These are phyloP conservation scores for Eimeria mitis DNA, from an alignment of 169 alveolate species.

Conservation along the genomic window DNA sequence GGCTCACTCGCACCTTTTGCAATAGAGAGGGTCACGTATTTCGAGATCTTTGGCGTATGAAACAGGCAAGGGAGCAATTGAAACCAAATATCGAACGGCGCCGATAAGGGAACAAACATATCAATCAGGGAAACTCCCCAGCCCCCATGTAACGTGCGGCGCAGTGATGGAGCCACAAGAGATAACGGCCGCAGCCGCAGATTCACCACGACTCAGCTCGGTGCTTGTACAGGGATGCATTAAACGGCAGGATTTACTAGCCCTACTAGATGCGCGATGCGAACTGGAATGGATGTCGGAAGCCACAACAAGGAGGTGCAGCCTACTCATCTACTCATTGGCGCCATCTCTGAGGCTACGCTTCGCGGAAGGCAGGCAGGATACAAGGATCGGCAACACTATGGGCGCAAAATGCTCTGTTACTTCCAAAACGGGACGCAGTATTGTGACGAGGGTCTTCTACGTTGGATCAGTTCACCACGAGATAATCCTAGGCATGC, in stretches of 20 bases:
- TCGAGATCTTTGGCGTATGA: background rate
- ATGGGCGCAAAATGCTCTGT: background rate
- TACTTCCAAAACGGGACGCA: background rate
- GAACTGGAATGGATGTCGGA: background rate
- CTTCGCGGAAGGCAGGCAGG: background rate
- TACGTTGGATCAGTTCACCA: background rate
- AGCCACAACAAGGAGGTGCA: background rate
- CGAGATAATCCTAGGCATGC: background rate
- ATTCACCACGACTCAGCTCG: background rate
- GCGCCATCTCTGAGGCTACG: background rate
- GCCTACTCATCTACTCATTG: background rate
- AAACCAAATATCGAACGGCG: background rate
- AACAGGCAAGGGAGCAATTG: background rate
- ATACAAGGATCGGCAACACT: background rate
- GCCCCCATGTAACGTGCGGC: background rate
- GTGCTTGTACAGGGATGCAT: background rate
- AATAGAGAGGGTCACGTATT: background rate
- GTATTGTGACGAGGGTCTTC: background rate
- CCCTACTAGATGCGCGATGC: background rate
- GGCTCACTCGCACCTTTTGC: background rate
- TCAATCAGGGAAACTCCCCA: background rate
- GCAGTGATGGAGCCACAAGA: background rate
- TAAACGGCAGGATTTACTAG: background rate
- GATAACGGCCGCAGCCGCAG: background rate
- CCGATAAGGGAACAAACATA: background rate